Conservation (phyloP, 2,329 filamentous ascomycete genomes). For the Onygenales sp. region DNA sequence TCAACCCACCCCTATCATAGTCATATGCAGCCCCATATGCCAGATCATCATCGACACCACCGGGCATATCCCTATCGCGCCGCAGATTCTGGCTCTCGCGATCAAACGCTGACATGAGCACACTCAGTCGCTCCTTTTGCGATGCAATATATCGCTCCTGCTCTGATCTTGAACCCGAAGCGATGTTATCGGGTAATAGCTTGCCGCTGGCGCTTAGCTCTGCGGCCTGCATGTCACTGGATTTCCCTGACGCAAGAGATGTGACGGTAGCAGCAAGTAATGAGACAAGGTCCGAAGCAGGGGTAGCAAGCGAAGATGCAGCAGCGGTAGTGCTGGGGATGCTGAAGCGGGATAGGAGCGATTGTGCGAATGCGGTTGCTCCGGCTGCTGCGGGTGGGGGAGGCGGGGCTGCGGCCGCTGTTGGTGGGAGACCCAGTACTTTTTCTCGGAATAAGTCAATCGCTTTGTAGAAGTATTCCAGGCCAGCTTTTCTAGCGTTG, state of each 20-base stretch:
- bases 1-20: conserved; percentile 36
- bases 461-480: conserved; percentile 62
- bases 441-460: conserved; percentile 66
- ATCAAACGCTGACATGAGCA: conserved; percentile 68
- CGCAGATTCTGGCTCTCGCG: conserved; percentile 60
- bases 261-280: conserved; percentile 67
- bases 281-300: conserved; percentile 61
- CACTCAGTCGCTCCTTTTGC: conserved; percentile 67
- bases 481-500: conserved; percentile 63
- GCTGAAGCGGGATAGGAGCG: conserved; percentile 75
- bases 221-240: conserved; percentile 32
- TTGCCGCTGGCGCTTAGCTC: conserved; percentile 50
- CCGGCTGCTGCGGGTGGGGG: conserved; percentile 28
- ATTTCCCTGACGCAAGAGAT: conserved; percentile 42
- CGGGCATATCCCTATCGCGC: conserved; percentile 4
- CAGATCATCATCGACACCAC: conserved; percentile 26
- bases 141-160: conserved; percentile 64
- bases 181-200: conserved; percentile 62
- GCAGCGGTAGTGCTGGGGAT: conserved; percentile 57
- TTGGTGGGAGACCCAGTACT: conserved; percentile 66
- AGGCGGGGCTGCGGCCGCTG: conserved; percentile 39
- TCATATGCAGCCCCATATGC: conserved; percentile 29
- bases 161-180: conserved; percentile 51
- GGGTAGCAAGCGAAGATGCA: conserved; percentile 34
- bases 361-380: conserved; percentile 59